Evolutionary conservation across 2,329 filamentous ascomycete genomes (phyloP).

Genomic region (Fusarium sp.): DNA sequence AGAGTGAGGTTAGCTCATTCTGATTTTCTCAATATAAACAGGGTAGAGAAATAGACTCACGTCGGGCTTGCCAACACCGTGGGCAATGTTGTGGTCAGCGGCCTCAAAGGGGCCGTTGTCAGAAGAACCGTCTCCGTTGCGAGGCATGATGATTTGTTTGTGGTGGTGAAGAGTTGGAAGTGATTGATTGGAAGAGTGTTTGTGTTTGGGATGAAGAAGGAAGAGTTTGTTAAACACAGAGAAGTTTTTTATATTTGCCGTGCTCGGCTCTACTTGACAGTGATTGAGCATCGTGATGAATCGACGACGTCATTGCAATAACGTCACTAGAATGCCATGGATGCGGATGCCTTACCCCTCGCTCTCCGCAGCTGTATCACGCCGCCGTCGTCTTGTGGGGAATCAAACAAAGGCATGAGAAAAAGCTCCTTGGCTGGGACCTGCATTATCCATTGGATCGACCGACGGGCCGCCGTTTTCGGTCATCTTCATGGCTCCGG

Average conservation of each 20-base stretch:
- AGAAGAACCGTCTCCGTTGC: slow-evolving; percentile 64
- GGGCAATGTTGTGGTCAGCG: slow-evolving; percentile 59
- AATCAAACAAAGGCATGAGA: slow-evolving; percentile 25
- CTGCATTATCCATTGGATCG: slow-evolving; percentile 26
- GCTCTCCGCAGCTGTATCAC: slow-evolving; percentile 22
- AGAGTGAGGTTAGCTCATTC: not conserved
- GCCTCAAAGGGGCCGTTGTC: slow-evolving; percentile 63
- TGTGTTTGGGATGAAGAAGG: slow-evolving; percentile 15
- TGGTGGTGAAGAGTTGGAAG: slow-evolving; percentile 7
- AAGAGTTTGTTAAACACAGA: not conserved
- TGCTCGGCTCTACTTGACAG: slow-evolving; percentile 4
- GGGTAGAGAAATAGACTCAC: slow-evolving; percentile 51
- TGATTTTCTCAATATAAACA: not conserved
- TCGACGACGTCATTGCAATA: slow-evolving; percentile 41
- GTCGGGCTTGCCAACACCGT: slow-evolving; percentile 59
- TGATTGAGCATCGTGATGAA: slow-evolving; percentile 38
- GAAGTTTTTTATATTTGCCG: slow-evolving; percentile 36
- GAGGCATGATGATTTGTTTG: slow-evolving; percentile 60
- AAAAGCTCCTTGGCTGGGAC: slow-evolving; percentile 34
- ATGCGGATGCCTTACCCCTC: slow-evolving; percentile 3
- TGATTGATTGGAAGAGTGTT: slow-evolving; percentile 11
- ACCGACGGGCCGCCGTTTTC: slow-evolving; percentile 7
- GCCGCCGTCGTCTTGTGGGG: slow-evolving; percentile 28
- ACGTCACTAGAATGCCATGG: slow-evolving; percentile 38
- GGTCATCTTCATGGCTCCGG: slow-evolving; percentile 4